phyloP scores from a whole-genome alignment of 345 rosid genomes.

The Salix viminalis region DNA sequence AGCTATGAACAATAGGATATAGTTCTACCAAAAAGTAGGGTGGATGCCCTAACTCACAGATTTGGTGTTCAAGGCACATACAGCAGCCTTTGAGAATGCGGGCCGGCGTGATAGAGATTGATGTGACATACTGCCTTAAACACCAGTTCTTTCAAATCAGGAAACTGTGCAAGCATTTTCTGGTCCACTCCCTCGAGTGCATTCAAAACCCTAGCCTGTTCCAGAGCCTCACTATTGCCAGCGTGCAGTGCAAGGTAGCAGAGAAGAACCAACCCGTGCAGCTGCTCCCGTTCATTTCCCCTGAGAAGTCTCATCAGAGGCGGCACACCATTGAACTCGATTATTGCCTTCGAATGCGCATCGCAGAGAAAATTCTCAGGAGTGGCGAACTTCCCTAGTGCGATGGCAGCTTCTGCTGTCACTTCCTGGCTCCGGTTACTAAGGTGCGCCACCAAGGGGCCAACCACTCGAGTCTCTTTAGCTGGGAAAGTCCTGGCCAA shows the following conservation, averaged over 20 bases:
- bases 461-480: constrained; percentile 67
- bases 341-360: constrained; percentile 67
- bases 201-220: constrained; percentile 66
- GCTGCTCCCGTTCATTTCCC: constrained; percentile 48
- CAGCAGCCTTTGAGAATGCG: constrained; percentile 49
- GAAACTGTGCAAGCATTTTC: constrained; percentile 44
- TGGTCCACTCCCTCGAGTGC: constrained; percentile 79
- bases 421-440: constrained; percentile 49
- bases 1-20: constrained; percentile 1
- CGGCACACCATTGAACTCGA: constrained; percentile 51
- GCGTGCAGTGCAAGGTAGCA: constrained; percentile 72
- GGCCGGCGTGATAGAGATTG: constrained; percentile 54
- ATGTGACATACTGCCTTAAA: constrained; percentile 53
- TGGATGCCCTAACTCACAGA: not conserved
- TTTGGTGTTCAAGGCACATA: constrained; percentile 18
- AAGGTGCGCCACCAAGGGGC: constrained; percentile 59
- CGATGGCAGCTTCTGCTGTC: constrained; percentile 65
- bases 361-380: constrained; percentile 52
- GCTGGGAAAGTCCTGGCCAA: constrained; percentile 87
- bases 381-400: constrained; percentile 62
- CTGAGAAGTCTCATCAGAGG: constrained; percentile 62
- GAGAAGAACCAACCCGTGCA: constrained; percentile 57
- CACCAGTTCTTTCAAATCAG: constrained; percentile 65
- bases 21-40: not conserved
- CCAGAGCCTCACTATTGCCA: constrained; percentile 51